Conservation (phyloP, 345 rosid species). For the Sapria himalayana region DNA sequence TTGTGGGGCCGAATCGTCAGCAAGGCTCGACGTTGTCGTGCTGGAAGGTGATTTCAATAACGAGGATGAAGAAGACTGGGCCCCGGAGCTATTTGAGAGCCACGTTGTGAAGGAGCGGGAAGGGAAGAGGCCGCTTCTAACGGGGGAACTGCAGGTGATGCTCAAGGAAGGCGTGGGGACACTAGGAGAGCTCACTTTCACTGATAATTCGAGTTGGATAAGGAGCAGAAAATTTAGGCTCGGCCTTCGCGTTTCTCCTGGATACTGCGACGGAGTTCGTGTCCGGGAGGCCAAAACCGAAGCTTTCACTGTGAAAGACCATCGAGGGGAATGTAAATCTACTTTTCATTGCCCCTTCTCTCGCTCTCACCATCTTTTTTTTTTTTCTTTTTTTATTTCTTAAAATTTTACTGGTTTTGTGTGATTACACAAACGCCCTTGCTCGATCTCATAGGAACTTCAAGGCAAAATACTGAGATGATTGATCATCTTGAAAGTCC, state of each 20-base stretch:
- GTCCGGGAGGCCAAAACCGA: conserved; percentile 94
- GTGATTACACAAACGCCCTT: too few relatives aligned
- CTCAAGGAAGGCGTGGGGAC: conserved; percentile 98
- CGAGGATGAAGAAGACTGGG: conserved; percentile 90
- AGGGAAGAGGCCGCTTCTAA: conserved; percentile 82
- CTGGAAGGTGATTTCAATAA: conserved; percentile 89
- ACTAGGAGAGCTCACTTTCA: conserved; percentile 67
- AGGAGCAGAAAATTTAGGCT: conserved; percentile 92
- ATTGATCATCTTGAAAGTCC: too few relatives aligned
- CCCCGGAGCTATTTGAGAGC: conserved; percentile 76
- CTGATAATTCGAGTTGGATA: conserved; percentile 98
- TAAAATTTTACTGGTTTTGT: conserved; percentile 7
- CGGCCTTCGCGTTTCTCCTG: conserved; percentile 58
- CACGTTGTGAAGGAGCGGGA: conserved; percentile 90
- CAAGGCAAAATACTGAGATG: too few relatives aligned
- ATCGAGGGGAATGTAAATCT: conserved; percentile 77
- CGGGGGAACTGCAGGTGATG: conserved; percentile 67
- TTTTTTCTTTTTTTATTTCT: conserved; percentile 4
- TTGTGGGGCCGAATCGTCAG: conserved; percentile 60
- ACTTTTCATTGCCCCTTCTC: background rate
- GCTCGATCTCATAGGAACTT: too few relatives aligned
- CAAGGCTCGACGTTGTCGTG: conserved; percentile 67
- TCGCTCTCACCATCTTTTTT: background rate
- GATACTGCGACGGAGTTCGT: conserved; percentile 62
- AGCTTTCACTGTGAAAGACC: conserved; percentile 92